Evolutionary conservation across 2,329 filamentous ascomycete genomes (phyloP).

Genomic region (Huntiella omanensis): DNA sequence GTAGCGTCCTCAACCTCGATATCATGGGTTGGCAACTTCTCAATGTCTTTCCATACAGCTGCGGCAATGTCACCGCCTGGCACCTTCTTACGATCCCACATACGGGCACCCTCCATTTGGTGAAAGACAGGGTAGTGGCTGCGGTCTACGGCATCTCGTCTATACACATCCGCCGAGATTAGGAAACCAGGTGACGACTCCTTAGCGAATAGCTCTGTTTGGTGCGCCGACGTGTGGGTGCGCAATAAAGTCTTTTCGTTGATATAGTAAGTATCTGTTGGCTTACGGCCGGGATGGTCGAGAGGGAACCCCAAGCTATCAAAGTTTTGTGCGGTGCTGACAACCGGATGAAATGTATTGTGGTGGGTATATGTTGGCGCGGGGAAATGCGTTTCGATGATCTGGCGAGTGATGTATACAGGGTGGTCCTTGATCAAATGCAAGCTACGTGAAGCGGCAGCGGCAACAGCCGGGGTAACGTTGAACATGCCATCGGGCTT

Average conservation of each 20-base stretch:
- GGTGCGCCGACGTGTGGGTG: conserved; percentile 89
- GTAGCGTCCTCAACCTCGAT: conserved; percentile 71
- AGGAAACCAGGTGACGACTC: conserved; percentile 65
- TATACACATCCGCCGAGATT: conserved; percentile 86
- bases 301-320: conserved; percentile 83
- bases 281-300: conserved; percentile 73
- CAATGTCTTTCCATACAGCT: conserved; percentile 51
- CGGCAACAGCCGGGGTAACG: conserved; percentile 53
- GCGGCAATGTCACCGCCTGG: conserved; percentile 36
- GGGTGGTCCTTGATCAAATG: conserved; percentile 86
- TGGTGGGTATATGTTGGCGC: conserved; percentile 53
- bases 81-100: conserved; percentile 58
- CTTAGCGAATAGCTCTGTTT: conserved; percentile 60
- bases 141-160: conserved; percentile 82
- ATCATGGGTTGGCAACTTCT: conserved; percentile 50
- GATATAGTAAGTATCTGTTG: conserved; percentile 90
- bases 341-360: conserved; percentile 64
- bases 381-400: conserved; percentile 82
- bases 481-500: conserved; percentile 71
- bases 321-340: conserved; percentile 76
- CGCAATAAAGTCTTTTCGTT: conserved; percentile 68
- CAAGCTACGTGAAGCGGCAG: conserved; percentile 56
- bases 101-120: conserved; percentile 89
- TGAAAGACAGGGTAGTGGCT: conserved; percentile 96
- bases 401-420: conserved; percentile 70